Evolutionary conservation across 257 asterid genomes (phyloP).

Genomic region (Jasminum sambac): DNA sequence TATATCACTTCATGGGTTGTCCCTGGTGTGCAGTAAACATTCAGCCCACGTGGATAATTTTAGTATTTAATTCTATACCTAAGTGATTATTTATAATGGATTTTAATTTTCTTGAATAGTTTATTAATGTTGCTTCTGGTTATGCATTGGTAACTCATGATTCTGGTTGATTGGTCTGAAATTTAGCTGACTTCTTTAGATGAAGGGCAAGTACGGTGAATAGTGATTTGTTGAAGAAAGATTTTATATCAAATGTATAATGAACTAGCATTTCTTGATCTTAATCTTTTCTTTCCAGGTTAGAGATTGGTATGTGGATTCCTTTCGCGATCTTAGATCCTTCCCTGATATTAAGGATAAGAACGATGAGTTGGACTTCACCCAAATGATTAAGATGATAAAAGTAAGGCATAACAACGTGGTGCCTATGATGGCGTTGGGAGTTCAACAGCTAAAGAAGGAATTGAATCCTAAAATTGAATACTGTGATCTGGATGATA

Average conservation of each 20-base stretch:
- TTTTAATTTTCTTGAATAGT: not conserved
- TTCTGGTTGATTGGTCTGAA: not conserved
- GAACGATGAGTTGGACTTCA: slow-evolving; percentile 69
- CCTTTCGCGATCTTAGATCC: slow-evolving; percentile 86
- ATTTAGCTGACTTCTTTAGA: not conserved
- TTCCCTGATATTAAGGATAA: slow-evolving; percentile 65
- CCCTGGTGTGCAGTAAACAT: not conserved
- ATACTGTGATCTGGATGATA: slow-evolving; percentile 65
- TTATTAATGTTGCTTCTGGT: not conserved
- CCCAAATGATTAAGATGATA: slow-evolving; percentile 80
- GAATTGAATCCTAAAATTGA: slow-evolving; percentile 54
- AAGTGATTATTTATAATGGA: not conserved
- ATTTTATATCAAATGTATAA: not conserved
- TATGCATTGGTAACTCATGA: not conserved
- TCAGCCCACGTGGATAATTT: not conserved
- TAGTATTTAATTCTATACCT: not conserved
- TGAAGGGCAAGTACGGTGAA: not conserved
- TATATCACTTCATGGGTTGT: not conserved
- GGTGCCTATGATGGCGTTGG: slow-evolving; percentile 97
- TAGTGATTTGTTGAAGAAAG: not conserved
- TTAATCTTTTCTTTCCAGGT: slow-evolving; percentile 25
- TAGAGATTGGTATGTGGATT: slow-evolving; percentile 94
- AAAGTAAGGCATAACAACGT: slow-evolving; percentile 96
- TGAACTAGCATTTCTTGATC: slow-evolving; percentile 1
- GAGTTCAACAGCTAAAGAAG: slow-evolving; percentile 89